These are phyloP conservation scores for Colletotrichum godetiae DNA, from an alignment of 2,329 filamentous ascomycete genomes.

Conservation along the genomic window DNA sequence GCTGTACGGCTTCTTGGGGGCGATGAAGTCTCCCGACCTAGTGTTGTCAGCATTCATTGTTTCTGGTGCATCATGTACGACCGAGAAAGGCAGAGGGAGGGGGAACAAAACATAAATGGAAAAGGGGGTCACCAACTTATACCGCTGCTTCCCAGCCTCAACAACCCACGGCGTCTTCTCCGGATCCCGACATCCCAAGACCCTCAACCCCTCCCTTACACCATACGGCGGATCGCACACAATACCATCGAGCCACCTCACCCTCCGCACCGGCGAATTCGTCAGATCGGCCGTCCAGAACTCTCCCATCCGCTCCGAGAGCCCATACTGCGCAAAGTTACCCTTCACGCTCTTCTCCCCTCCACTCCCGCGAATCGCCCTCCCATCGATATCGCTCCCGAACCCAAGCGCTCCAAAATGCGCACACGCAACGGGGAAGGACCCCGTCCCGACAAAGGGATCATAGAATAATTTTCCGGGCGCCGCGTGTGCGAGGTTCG, in stretches of 20 bases:
- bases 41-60: slow-evolving; percentile 37
- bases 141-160: slow-evolving; percentile 75
- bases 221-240: slow-evolving; percentile 97
- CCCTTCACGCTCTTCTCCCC: slow-evolving; percentile 62
- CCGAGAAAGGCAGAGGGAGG: not conserved
- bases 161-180: slow-evolving; percentile 69
- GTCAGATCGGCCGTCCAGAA: slow-evolving; percentile 89
- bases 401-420: slow-evolving; percentile 88
- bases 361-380: slow-evolving; percentile 83
- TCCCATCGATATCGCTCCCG: slow-evolving; percentile 93
- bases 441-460: slow-evolving; percentile 94
- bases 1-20: slow-evolving; percentile 91
- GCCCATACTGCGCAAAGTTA: slow-evolving; percentile 88
- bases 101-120: slow-evolving; percentile 30
- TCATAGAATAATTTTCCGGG: slow-evolving; percentile 92
- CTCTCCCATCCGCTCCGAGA: slow-evolving; percentile 75
- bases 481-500: slow-evolving; percentile 86
- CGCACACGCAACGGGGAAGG: slow-evolving; percentile 89
- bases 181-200: slow-evolving; percentile 81
- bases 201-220: slow-evolving; percentile 89
- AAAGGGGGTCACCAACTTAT: slow-evolving; percentile 64
- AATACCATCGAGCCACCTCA: slow-evolving; percentile 83
- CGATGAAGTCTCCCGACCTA: slow-evolving; percentile 76
- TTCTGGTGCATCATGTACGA: not conserved
- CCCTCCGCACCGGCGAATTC: slow-evolving; percentile 78